Conservation (phyloP, 2,329 filamentous ascomycete genomes). For the Alternaria brassicicola region DNA sequence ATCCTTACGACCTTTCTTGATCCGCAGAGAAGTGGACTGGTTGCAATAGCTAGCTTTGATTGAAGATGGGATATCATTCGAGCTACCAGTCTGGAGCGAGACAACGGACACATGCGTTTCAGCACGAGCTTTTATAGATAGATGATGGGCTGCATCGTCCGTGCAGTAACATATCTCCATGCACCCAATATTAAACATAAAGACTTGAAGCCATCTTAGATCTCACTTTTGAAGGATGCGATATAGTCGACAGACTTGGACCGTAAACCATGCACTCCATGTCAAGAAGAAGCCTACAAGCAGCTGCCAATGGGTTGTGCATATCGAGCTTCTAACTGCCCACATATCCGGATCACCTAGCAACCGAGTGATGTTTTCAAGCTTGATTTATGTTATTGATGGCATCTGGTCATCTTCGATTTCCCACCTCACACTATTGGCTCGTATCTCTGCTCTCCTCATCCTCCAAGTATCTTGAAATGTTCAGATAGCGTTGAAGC, state of each 20-base stretch:
- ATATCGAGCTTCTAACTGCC: no score
- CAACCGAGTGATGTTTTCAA: no score
- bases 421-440: background rate
- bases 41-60: background rate
- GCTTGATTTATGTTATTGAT: no score
- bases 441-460: background rate
- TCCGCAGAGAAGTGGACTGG: background rate
- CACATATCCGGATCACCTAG: no score
- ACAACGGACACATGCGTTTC: background rate
- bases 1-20: no score
- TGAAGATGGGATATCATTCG: background rate
- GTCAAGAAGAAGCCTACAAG: no score
- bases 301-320: no score
- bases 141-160: background rate
- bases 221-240: accelerated
- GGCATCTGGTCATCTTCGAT: no score
- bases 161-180: background rate
- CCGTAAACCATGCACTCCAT: no score
- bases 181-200: background rate
- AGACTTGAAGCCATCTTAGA: background rate
- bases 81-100: no score
- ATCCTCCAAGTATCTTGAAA: no score
- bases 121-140: background rate
- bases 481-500: background rate
- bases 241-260: background rate